Percentiles rank a stretch among this genome's conserved stretches.
phyloP scores from a whole-genome alignment of 805 yeast species.

The Ogataea henricii region DNA sequence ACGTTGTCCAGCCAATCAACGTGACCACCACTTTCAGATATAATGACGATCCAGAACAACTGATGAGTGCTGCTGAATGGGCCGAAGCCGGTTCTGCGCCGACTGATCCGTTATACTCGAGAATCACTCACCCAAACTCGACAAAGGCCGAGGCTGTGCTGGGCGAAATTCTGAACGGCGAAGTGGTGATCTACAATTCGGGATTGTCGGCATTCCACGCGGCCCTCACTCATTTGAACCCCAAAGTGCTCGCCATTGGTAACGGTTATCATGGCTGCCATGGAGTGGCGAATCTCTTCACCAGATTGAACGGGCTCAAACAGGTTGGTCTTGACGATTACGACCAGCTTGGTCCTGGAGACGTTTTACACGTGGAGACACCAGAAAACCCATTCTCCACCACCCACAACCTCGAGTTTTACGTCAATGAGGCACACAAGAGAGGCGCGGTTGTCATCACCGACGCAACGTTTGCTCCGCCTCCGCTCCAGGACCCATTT shows the following conservation, averaged over 20 bases:
- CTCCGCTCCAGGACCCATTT: conserved; percentile 83
- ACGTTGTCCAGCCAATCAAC: conserved; percentile 79
- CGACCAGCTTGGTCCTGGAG: conserved; percentile 55
- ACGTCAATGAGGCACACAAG: conserved; percentile 70
- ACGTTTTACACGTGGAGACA: conserved; percentile 80
- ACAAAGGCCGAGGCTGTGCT: conserved; percentile 67
- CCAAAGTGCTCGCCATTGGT: conserved; percentile 70
- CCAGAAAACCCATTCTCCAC: conserved; percentile 86
- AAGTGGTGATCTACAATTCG: conserved; percentile 70
- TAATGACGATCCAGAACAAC: conserved; percentile 55
- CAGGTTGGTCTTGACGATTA: conserved; percentile 54
- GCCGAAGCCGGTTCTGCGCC: not conserved
- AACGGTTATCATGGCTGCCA: conserved; percentile 86
- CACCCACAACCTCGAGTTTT: conserved; percentile 59
- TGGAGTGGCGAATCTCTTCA: conserved; percentile 63
- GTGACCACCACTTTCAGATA: conserved; percentile 80
- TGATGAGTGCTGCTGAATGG: conserved; percentile 43
- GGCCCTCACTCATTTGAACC: conserved; percentile 66
- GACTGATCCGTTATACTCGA: conserved; percentile 56
- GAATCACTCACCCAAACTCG: conserved; percentile 74
- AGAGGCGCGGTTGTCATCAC: conserved; percentile 73
- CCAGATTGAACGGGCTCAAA: conserved; percentile 60
- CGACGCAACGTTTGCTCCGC: conserved; percentile 94
- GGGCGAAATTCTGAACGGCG: conserved; percentile 58
- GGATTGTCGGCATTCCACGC: conserved; percentile 85